A percentile compares a stretch with the other conserved stretches of the same genome.
Conservation (phyloP, 352 stramenopile species). For the Globisporangium spinosum region DNA sequence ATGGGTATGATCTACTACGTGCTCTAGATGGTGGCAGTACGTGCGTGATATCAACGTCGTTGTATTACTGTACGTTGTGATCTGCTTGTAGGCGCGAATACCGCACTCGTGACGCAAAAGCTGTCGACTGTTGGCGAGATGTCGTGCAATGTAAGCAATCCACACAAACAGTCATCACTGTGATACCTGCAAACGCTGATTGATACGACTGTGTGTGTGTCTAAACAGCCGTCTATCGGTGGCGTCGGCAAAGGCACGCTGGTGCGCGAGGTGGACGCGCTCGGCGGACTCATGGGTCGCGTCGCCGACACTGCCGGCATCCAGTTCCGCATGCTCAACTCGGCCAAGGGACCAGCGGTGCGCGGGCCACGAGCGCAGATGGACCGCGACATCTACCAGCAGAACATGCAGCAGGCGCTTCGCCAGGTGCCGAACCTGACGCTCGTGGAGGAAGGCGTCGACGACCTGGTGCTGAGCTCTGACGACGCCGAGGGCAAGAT, state of each 20-base stretch:
- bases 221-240: constrained; percentile 91
- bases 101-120: constrained; percentile 94
- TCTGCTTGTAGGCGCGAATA: constrained; percentile 79
- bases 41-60: not conserved
- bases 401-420: constrained; percentile 90
- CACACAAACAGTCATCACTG: constrained; percentile 8
- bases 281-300: constrained; percentile 96
- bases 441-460: constrained; percentile 92
- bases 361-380: constrained; percentile 93
- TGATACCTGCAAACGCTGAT: not conserved
- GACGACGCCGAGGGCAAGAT: constrained; percentile 45
- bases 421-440: constrained; percentile 82
- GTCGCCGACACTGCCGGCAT: constrained; percentile 95
- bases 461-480: constrained; percentile 91
- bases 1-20: not conserved
- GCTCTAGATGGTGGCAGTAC: not conserved
- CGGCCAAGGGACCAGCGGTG: constrained; percentile 88
- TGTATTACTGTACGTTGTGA: not conserved
- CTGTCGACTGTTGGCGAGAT: constrained; percentile 96
- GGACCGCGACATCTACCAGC: constrained; percentile 97
- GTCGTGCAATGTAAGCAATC: constrained; percentile 91
- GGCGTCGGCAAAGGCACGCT: constrained; percentile 98
- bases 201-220: not conserved
- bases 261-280: constrained; percentile 96
- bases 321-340: constrained; percentile 97